Percentiles rank a stretch among this genome's conserved stretches.
Conservation (phyloP, 345 rosid species). For the Erodium maritimum region DNA sequence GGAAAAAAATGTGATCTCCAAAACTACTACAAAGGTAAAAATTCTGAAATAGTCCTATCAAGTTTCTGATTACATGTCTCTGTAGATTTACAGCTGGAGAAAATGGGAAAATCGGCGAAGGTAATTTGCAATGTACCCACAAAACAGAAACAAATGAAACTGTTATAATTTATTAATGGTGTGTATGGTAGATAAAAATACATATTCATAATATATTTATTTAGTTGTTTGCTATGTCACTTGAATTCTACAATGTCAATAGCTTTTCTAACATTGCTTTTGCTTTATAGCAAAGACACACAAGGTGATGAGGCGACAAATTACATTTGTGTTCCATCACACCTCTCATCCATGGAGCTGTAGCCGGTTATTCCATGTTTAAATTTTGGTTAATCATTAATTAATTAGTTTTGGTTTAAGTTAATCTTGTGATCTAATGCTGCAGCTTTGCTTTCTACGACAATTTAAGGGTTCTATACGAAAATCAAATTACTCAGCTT, state of each 20-base stretch:
- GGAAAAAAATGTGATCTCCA: no score
- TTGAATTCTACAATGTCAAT: not conserved
- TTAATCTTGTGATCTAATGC: not conserved
- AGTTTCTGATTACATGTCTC: conserved; percentile 3
- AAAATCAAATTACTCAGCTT: conserved; percentile 80
- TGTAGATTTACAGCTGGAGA: conserved; percentile 88
- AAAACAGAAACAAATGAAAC: not conserved
- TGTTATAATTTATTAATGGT: no score
- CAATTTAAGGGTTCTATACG: conserved; percentile 68
- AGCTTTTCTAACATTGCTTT: not conserved
- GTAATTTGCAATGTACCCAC: conserved; percentile 41
- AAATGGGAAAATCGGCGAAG: conserved; percentile 74
- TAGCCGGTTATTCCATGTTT: conserved; percentile 30
- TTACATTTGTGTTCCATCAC: conserved; percentile 82
- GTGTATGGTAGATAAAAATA: no score
- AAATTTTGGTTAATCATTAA: not conserved
- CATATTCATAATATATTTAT: no score
- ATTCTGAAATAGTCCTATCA: no score
- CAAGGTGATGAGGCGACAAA: conserved; percentile 61
- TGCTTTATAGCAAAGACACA: conserved; percentile 43
- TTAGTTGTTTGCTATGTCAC: no score
- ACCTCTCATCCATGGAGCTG: conserved; percentile 95
- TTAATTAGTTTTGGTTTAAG: no score
- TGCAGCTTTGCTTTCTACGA: conserved; percentile 83
- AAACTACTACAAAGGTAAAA: no score